Conservation (phyloP, 2,329 filamentous ascomycete species). For the Macrophomina phaseolina region DNA sequence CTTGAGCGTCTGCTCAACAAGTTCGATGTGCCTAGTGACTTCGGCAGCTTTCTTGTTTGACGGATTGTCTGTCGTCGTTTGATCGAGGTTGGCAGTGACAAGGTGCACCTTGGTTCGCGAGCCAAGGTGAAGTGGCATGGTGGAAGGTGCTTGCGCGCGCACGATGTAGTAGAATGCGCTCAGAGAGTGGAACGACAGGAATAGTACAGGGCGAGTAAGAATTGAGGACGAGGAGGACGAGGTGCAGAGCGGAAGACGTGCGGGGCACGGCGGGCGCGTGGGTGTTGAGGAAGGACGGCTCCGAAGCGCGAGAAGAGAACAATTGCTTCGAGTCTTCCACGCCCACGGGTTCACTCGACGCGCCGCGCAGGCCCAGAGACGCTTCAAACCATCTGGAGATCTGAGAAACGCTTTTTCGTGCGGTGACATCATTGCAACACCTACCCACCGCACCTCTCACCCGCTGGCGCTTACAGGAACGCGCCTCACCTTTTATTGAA, state of each 20-base stretch:
- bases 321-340: not conserved
- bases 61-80: constrained; percentile 36
- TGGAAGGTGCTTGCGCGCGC: not conserved
- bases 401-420: too few species aligned
- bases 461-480: too few species aligned
- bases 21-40: constrained; percentile 26
- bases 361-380: too few species aligned
- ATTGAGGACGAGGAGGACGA: not conserved
- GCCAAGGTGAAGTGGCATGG: constrained; percentile 43
- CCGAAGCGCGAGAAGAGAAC: not conserved
- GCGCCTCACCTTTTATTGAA: too few species aligned
- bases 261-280: not conserved
- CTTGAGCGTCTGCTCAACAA: constrained; percentile 2
- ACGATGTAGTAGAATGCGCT: not conserved
- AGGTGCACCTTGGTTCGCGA: constrained; percentile 37
- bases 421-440: not conserved
- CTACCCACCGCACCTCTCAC: not conserved
- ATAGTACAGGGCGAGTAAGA: not conserved
- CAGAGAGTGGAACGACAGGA: not conserved
- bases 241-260: constrained; percentile 22
- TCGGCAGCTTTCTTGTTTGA: constrained; percentile 34
- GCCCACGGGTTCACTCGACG: too few species aligned
- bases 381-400: too few species aligned
- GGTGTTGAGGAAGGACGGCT: not conserved
- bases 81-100: constrained; percentile 35